Evolutionary conservation across 352 stramenopile species (phyloP).

Genomic region (Phytophthora colocasiae): DNA sequence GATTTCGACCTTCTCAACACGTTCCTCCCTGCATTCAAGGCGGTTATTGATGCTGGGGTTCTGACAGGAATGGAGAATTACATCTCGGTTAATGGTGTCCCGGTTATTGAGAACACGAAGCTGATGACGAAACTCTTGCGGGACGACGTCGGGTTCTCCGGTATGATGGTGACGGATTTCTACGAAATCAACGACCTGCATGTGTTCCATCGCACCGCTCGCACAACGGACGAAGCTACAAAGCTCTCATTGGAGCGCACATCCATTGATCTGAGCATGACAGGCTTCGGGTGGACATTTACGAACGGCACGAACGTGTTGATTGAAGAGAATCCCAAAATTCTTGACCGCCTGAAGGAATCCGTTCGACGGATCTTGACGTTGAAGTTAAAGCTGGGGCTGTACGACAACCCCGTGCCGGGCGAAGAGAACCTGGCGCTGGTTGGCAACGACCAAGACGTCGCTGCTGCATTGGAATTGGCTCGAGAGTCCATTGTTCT

Average conservation of each 20-base stretch:
- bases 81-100: constrained; percentile 1
- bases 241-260: constrained; percentile 30
- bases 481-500: constrained; percentile 25
- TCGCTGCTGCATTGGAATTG: constrained; percentile 51
- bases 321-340: constrained; percentile 25
- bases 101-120: constrained; percentile 55
- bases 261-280: constrained; percentile 2
- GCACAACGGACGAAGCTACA: background rate
- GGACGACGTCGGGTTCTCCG: background rate
- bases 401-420: constrained; percentile 61
- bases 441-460: constrained; percentile 49
- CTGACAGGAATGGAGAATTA: constrained; percentile 38
- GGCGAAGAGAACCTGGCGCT: constrained; percentile 34
- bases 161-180: background rate
- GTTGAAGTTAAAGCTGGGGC: constrained; percentile 58
- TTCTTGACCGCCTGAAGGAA: constrained; percentile 42
- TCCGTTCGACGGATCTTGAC: constrained; percentile 62
- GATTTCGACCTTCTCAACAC: constrained; percentile 50
- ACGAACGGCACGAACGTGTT: constrained; percentile 48
- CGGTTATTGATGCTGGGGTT: constrained; percentile 63
- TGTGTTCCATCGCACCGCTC: background rate
- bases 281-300: constrained; percentile 19
- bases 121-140: constrained; percentile 65
- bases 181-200: background rate
- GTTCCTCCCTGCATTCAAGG: constrained; percentile 72